Evolutionary conservation across 345 rosid species (phyloP).

Genomic region (Eucalyptus sideroxylon): DNA sequence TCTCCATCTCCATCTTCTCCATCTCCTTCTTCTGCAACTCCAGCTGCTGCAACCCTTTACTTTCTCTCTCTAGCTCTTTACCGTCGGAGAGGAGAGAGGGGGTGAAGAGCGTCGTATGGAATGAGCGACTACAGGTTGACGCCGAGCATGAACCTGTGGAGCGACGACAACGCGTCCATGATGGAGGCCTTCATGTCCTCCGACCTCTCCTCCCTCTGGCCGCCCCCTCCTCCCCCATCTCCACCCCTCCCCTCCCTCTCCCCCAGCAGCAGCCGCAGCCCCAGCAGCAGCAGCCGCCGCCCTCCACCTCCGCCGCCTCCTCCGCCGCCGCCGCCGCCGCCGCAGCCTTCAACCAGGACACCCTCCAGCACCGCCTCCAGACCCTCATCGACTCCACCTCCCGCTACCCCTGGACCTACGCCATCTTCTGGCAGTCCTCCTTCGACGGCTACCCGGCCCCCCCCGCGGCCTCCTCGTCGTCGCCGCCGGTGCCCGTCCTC

Average conservation of each 20-base stretch:
- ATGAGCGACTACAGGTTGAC: background rate
- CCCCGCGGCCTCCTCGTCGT: background rate
- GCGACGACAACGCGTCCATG: conserved; percentile 75
- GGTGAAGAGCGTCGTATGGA: background rate
- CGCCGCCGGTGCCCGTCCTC: conserved; percentile 12
- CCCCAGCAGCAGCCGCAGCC: background rate
- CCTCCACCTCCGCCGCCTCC: background rate
- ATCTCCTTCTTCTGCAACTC: background rate
- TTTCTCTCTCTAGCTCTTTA: background rate
- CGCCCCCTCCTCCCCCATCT: conserved; percentile 20
- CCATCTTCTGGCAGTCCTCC: conserved; percentile 91
- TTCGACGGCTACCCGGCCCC: conserved; percentile 47
- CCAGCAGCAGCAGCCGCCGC: background rate
- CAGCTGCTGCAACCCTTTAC: background rate
- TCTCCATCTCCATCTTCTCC: background rate
- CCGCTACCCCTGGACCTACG: conserved; percentile 76
- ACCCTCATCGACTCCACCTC: conserved; percentile 68
- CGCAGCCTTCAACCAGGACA: conserved; percentile 42
- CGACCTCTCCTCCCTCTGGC: conserved; percentile 71
- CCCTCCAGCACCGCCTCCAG: conserved; percentile 87
- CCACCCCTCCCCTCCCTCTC: conserved; percentile 27
- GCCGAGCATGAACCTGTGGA: conserved; percentile 64
- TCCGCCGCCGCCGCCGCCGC: background rate
- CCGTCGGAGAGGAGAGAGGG: background rate
- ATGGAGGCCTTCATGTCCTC: conserved; percentile 96